Percentiles rank a stretch among this genome's conserved stretches.
Conservation (phyloP, 2,329 filamentous ascomycete species). For the Pseudocercospora pini-densiflorae region DNA sequence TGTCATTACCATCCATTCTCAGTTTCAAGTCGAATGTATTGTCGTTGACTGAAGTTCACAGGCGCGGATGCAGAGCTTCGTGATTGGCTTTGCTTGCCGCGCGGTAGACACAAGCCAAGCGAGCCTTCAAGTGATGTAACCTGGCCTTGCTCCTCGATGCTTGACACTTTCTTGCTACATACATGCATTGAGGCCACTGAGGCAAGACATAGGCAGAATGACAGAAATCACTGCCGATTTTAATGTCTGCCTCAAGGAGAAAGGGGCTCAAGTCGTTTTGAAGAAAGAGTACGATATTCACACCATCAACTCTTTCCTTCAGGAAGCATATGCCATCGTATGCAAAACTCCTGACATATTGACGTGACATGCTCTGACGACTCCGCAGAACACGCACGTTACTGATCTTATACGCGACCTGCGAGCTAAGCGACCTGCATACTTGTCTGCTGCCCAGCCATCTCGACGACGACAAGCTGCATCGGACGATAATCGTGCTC, state of each 20-base stretch:
- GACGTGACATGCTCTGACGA: slow-evolving; percentile 32
- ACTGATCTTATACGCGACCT: slow-evolving; percentile 79
- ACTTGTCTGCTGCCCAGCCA: slow-evolving; percentile 80
- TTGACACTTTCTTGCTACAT: background rate
- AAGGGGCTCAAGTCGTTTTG: slow-evolving; percentile 57
- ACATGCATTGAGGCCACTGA: background rate
- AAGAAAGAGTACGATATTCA: slow-evolving; percentile 46
- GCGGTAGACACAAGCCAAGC: background rate
- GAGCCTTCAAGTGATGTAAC: background rate
- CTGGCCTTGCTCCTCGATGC: background rate
- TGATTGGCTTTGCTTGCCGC: slow-evolving; percentile 6
- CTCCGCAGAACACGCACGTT: slow-evolving; percentile 78
- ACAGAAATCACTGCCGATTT: slow-evolving; percentile 70
- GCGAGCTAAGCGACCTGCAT: slow-evolving; percentile 81
- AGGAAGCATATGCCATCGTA: slow-evolving; percentile 93
- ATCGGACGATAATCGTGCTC: slow-evolving; percentile 43
- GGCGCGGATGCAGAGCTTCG: background rate
- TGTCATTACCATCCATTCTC: background rate
- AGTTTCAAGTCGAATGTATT: background rate
- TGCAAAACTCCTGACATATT: slow-evolving; percentile 37
- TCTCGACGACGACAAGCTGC: slow-evolving; percentile 50
- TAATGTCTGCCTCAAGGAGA: slow-evolving; percentile 68
- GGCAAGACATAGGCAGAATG: slow-evolving; percentile 27
- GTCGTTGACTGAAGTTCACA: background rate
- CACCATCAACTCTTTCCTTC: slow-evolving; percentile 80